phyloP scores from a whole-genome alignment of 352 stramenopile genomes.

The Peronospora belbahrii region DNA sequence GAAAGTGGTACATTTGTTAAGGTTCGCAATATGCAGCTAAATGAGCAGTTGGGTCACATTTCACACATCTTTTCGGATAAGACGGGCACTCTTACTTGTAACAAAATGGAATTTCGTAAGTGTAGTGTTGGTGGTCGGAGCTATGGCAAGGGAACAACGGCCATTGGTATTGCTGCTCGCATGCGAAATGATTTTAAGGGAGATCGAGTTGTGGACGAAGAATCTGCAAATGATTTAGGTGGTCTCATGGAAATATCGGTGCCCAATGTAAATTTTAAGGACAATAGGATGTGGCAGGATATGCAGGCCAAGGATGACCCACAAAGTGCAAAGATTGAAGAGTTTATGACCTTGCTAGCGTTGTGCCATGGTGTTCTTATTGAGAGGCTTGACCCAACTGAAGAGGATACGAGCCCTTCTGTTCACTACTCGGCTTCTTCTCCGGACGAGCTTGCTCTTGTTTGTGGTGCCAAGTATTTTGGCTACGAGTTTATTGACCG shows the following conservation, averaged over 20 bases:
- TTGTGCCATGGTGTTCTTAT: constrained; percentile 95
- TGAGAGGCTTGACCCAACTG: constrained; percentile 62
- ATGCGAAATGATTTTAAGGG: constrained; percentile 62
- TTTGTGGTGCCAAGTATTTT: constrained; percentile 82
- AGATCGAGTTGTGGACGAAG: constrained; percentile 29
- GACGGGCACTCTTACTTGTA: constrained; percentile 82
- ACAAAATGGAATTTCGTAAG: constrained; percentile 88
- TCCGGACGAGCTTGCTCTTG: constrained; percentile 78
- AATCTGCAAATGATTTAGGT: constrained; percentile 33
- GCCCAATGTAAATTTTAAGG: constrained; percentile 78
- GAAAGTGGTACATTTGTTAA: constrained; percentile 62
- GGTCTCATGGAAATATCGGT: constrained; percentile 20
- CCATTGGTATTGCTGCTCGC: constrained; percentile 62
- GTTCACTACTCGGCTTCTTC: constrained; percentile 87
- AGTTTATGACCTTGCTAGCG: constrained; percentile 84
- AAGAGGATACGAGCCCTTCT: constrained; percentile 15
- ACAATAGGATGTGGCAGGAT: constrained; percentile 51
- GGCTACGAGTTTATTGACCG: constrained; percentile 75
- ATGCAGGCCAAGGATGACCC: constrained; percentile 30
- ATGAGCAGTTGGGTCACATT: constrained; percentile 87
- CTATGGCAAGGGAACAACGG: constrained; percentile 82
- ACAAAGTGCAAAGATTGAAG: constrained; percentile 50
- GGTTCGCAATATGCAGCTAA: constrained; percentile 82
- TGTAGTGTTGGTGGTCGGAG: constrained; percentile 71
- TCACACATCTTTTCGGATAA: constrained; percentile 97